phyloP scores from a whole-genome alignment of 208 protist genomes.

The Wallacemonas sp. region DNA sequence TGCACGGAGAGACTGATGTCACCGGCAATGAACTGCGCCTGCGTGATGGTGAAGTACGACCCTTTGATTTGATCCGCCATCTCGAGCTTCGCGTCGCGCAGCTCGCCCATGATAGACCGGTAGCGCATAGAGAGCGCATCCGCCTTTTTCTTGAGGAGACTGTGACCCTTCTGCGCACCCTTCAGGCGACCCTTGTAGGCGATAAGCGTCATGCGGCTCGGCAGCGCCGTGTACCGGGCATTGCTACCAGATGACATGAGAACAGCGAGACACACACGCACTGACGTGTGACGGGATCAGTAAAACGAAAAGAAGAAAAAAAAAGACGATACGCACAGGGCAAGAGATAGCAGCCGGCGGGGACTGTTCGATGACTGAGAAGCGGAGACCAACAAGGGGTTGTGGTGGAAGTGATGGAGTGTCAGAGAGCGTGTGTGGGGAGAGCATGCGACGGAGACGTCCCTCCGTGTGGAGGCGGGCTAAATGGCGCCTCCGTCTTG shows the following conservation, averaged over 20 bases:
- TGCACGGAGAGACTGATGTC: slow-evolving; percentile 95
- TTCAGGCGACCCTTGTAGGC: slow-evolving; percentile 94
- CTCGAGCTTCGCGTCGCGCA: slow-evolving; percentile 90
- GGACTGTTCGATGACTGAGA: no score
- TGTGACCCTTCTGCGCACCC: slow-evolving; percentile 98
- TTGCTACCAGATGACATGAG: slow-evolving; percentile 59
- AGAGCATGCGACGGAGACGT: no score
- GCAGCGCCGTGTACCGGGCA: slow-evolving; percentile 87
- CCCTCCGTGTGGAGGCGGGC: no score
- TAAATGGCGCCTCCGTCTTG: no score
- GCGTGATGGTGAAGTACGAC: slow-evolving; percentile 95
- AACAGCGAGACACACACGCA: background rate
- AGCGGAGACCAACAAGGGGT: no score
- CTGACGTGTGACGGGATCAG: no score
- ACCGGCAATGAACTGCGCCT: slow-evolving; percentile 96
- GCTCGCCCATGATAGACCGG: slow-evolving; percentile 93
- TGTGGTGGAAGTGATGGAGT: no score
- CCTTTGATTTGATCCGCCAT: slow-evolving; percentile 86
- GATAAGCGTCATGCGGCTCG: slow-evolving; percentile 92
- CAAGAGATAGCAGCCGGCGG: no score
- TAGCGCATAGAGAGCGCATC: slow-evolving; percentile 98
- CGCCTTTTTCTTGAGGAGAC: slow-evolving; percentile 99
- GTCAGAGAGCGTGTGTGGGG: no score
- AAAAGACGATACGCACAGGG: no score
- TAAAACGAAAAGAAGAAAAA: background rate